Evolutionary conservation across 805 yeast species (phyloP), one percentile per base, ranked within the genome.

Genomic region (Candida vartiovaarae): DNA sequence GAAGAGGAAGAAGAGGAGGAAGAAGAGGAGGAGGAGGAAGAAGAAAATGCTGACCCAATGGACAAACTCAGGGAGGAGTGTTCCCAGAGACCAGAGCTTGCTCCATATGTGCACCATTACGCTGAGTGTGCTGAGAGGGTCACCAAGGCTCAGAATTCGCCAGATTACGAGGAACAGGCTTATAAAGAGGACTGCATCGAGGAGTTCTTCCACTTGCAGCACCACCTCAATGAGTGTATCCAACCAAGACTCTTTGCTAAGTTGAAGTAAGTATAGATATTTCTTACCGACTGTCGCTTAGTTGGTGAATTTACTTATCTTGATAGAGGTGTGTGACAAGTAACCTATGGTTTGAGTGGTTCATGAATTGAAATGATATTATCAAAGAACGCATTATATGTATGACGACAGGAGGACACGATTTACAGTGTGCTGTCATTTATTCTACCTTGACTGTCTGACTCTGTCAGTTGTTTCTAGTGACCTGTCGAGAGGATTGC

Each of bases 181-280:
- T 75, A 87, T 76, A 91, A 91, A 70, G 99, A 91, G 74, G 97
- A 91, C 71, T 91, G 99, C 75, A 84, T 91, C 49, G 98, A 91
- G 70, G 99, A 91, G 71, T 91, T 84, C 67, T 90, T 91, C 88
- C 98, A 93, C 71, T 75, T 90, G 63, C 88, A 88, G 67, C 97
- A 91, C 69, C 88, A 95, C 72, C 57, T 90, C 61, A 88, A 87
- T 67, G 91, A 86, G 64, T 80, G 95, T 72, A 88, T 84, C 64
- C 88, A 95, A 50, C 95, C 95, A 69, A 83, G 79, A 66, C 74
- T 90, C 66, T 87, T 89, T 74, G 71, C 77, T 73, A 84, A 81
- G 69, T 79, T 89, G 70, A 87, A 85, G 70, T 89, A 79, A 44
- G 30, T 28, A 28, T 2, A 28, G 6, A 28, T 2, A 9, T 28